Evolutionary conservation across 768 basidiomycete species (phyloP).

Genomic region (Lanmaoa rubissima): DNA sequence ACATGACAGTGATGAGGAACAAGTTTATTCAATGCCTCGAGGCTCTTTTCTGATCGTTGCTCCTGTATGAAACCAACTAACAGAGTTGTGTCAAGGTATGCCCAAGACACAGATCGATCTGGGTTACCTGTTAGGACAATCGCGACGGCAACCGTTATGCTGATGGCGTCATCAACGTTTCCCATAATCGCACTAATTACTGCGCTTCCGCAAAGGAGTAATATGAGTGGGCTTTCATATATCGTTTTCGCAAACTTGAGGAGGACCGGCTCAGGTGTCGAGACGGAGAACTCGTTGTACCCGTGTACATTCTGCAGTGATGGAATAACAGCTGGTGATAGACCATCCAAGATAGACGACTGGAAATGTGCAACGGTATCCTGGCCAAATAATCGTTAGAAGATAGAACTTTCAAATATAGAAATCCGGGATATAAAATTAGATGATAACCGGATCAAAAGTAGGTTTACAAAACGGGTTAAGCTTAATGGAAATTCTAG

Average conservation of each 20-base stretch:
- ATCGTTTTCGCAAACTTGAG: slow-evolving; percentile 94
- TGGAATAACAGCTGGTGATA: slow-evolving; percentile 61
- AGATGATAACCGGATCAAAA: neutral
- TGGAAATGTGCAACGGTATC: slow-evolving; percentile 72
- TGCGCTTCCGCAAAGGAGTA: slow-evolving; percentile 88
- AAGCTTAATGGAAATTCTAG: neutral
- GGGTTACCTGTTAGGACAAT: slow-evolving; percentile 90
- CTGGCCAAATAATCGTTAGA: slow-evolving; percentile 37
- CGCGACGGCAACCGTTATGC: slow-evolving; percentile 86
- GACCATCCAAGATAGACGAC: slow-evolving; percentile 59
- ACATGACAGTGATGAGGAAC: slow-evolving; percentile 97
- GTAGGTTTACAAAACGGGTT: neutral
- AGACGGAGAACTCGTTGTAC: slow-evolving; percentile 93
- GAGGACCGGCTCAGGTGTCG: slow-evolving; percentile 71
- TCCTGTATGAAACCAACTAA: slow-evolving; percentile 94
- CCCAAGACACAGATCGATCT: neutral
- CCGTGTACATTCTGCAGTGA: slow-evolving; percentile 67
- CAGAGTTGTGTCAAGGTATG: neutral
- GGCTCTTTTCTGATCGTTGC: slow-evolving; percentile 87
- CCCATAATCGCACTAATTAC: slow-evolving; percentile 89
- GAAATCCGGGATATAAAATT: neutral
- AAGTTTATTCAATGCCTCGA: slow-evolving; percentile 94
- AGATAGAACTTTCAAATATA: slow-evolving; percentile 1
- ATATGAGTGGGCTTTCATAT: slow-evolving; percentile 90
- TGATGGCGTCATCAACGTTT: slow-evolving; percentile 92